Conservation (phyloP, 176 grass and related monocot genomes). For the Chrysopogon serrulatus region DNA sequence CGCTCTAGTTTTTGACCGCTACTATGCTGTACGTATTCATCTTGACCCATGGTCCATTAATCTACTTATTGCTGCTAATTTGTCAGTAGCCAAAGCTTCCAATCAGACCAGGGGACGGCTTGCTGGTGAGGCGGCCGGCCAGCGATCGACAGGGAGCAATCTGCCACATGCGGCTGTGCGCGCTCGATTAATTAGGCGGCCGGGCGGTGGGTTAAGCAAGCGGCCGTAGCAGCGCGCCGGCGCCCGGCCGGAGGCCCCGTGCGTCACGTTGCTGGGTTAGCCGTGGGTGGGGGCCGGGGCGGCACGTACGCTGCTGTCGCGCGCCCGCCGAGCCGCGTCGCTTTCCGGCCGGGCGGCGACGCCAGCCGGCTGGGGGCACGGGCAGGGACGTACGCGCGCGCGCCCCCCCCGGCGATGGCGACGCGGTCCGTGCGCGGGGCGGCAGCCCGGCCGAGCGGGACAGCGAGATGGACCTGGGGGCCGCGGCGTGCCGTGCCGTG, state of each 20-base stretch:
- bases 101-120: not conserved
- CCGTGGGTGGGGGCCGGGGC: not conserved
- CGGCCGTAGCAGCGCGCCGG: not conserved
- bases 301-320: not conserved
- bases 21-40: not conserved
- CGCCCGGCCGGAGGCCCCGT: not conserved
- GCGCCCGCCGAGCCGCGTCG: constrained; percentile 22
- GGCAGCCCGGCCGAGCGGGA: not conserved
- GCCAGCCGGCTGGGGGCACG: not conserved
- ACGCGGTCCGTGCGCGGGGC: constrained; percentile 2
- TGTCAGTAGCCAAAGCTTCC: not conserved
- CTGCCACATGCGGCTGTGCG: constrained; percentile 7
- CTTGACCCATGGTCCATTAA: no score
- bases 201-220: not conserved
- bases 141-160: not conserved
- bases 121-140: not conserved
- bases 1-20: constrained; percentile 12
- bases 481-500: not conserved
- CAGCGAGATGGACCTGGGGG: not conserved
- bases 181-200: not conserved
- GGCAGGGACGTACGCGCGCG: not conserved
- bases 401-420: not conserved
- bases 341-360: constrained; percentile 9
- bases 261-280: not conserved
- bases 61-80: no score